Conservation (phyloP, 139 green algal species). For the Micractinium sp. region DNA sequence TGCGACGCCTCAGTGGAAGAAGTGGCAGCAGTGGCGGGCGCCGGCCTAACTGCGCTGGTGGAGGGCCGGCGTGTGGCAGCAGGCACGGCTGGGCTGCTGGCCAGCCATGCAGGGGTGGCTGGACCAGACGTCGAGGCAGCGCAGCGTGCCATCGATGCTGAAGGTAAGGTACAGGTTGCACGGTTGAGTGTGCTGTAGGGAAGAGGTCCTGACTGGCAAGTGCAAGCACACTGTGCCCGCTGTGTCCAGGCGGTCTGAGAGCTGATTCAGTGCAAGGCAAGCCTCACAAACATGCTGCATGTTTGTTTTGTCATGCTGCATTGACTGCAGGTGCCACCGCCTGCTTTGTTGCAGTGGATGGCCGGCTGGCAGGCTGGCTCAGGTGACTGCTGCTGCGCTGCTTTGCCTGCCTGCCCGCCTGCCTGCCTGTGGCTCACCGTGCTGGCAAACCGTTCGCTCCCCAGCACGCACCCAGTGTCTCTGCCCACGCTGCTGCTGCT, state of each 20-base stretch:
- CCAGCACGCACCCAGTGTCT: too few relatives aligned
- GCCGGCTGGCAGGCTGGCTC: constrained; percentile 17
- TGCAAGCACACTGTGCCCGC: too few relatives aligned
- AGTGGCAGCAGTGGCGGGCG: constrained; percentile 62
- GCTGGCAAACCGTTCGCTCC: background rate
- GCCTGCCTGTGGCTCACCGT: background rate
- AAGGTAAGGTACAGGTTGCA: background rate
- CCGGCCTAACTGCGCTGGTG: constrained; percentile 71
- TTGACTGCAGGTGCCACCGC: constrained; percentile 4
- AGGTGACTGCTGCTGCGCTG: background rate
- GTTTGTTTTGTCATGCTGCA: background rate
- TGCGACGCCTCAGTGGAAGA: constrained; percentile 16
- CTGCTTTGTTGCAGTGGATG: constrained; percentile 43
- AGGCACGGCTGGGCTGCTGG: constrained; percentile 54
- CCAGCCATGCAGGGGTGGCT: background rate
- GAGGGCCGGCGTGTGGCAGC: constrained; percentile 66
- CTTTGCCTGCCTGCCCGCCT: background rate
- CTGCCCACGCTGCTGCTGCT: too few relatives aligned
- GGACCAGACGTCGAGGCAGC: constrained; percentile 13
- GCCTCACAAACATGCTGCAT: too few relatives aligned
- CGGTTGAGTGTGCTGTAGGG: too few relatives aligned
- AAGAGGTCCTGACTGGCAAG: too few relatives aligned
- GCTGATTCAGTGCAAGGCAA: too few relatives aligned
- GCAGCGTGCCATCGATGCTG: background rate
- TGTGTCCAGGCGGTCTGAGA: too few relatives aligned